Evolutionary conservation across 257 asterid species (phyloP), one percentile per base, ranked within the genome.

Genomic region (Echium plantagineum): DNA sequence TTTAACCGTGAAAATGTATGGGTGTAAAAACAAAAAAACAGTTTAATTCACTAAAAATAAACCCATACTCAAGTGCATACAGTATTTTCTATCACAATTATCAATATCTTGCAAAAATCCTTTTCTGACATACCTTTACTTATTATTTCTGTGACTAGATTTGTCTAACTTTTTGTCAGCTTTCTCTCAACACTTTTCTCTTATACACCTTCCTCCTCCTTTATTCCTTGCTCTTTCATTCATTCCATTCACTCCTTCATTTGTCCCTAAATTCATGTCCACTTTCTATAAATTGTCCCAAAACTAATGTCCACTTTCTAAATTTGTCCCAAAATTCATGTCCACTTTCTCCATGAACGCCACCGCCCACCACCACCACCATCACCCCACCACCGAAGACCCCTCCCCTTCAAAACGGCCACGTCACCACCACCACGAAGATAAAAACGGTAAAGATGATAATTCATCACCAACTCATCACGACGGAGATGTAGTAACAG

Each of bases 311-410:
- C n/a, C n/a, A n/a, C n/a, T n/a, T n/a, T n/a, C n/a, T n/a, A n/a
- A n/a, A n/a, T n/a, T n/a, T n/a, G n/a, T n/a, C n/a, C n/a, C n/a
- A n/a, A n/a, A n/a, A n/a, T n/a, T 19, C 2, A 18, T 55, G 15
- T 55, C 65, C 31, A 59, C 63, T 13, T 32, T 59, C 57, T 28
- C 55, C 60, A 71, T 71, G 75, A 70, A 71, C 5, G 64, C 60
- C 59, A 46, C 59, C 57, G 28, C 59, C 16, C 26, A 70, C 52
- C 63, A 56, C 15, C 52, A 55, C 62, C 59, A 17, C 71, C 9
- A 46, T 67, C 26, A 20, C 61, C 63, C 21, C 32, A 28, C 58
- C 9, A 0, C 46, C 46, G 46, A 28, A 28, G 32, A 28, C 32
- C 32, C 59, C 46, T 35, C 47, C 62, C 46, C 66, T 18, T 18